phyloP scores from a whole-genome alignment of 768 basidiomycete species.

The Dendrothele bispora region DNA sequence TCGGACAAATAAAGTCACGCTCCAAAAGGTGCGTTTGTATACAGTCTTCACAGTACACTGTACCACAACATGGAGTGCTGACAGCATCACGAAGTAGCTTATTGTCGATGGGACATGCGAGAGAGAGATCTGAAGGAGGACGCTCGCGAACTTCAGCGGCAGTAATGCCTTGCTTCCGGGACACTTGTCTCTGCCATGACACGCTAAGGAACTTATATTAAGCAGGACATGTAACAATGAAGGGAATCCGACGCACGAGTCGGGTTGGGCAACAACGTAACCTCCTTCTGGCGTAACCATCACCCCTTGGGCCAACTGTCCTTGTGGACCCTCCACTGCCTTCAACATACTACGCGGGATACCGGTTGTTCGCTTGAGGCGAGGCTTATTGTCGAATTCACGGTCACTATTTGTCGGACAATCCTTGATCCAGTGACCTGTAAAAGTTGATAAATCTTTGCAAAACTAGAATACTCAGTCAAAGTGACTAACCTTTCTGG shows the following conservation, averaged over 20 bases:
- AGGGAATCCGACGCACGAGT: conserved; percentile 69
- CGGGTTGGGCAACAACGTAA: conserved; percentile 96
- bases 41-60: conserved; percentile 94
- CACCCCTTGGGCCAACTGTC: conserved; percentile 77
- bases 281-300: conserved; percentile 99
- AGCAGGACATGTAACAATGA: not conserved
- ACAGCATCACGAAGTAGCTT: conserved; percentile 93
- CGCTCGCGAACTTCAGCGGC: conserved; percentile 89
- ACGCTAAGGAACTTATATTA: conserved; percentile 47
- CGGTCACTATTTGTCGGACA: conserved; percentile 98
- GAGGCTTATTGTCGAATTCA: conserved; percentile 90
- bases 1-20: conserved; percentile 92
- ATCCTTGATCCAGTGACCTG: conserved; percentile 99
- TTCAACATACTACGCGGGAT: conserved; percentile 98
- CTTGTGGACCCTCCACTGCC: conserved; percentile 86
- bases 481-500: conserved; percentile 74
- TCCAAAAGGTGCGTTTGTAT: conserved; percentile 93
- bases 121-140: conserved; percentile 68
- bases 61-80: conserved; percentile 93
- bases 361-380: conserved; percentile 97
- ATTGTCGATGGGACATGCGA: conserved; percentile 90
- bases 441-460: not conserved
- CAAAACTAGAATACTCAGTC: not conserved
- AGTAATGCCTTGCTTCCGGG: conserved; percentile 72
- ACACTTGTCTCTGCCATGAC: conserved; percentile 93